Conservation (phyloP, 306 rosid species). For the Macrotyloma uniflorum region DNA sequence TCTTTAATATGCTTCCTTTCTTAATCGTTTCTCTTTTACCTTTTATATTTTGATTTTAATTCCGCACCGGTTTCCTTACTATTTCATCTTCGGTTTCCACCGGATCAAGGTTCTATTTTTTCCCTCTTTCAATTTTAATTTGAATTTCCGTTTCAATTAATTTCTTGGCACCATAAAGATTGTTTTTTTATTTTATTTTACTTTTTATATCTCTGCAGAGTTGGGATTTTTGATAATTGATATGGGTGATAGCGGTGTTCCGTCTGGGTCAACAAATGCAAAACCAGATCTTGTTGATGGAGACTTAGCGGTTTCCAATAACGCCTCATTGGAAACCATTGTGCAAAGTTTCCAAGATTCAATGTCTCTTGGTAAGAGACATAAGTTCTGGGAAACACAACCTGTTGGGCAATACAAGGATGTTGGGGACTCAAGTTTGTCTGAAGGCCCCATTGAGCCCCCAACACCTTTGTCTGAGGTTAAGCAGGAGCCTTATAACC, state of each 20-base stretch:
- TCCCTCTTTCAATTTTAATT: neutral
- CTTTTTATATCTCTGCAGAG: neutral
- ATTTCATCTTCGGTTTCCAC: neutral
- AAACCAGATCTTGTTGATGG: constrained; percentile 39
- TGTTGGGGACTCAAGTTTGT: constrained; percentile 54
- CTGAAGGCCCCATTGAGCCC: constrained; percentile 71
- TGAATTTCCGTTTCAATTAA: neutral
- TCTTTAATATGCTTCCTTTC: neutral
- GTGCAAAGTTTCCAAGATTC: constrained; percentile 68
- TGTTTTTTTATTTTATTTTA: neutral
- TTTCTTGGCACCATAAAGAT: neutral
- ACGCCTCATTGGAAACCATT: constrained; percentile 56
- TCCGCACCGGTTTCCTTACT: neutral
- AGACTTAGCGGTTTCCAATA: neutral
- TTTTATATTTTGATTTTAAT: constrained; percentile 4
- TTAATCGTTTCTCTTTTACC: neutral
- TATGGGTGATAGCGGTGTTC: constrained; percentile 32
- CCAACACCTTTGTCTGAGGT: constrained; percentile 71
- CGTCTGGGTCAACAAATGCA: constrained; percentile 35
- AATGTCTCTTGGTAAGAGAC: constrained; percentile 58
- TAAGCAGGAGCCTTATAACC: constrained; percentile 82
- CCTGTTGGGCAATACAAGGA: constrained; percentile 89
- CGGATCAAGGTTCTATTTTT: neutral
- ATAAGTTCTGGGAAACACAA: constrained; percentile 53
- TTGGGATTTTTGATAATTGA: neutral